Evolutionary conservation across 1,284 basidiomycete genomes (phyloP), one percentile per base, ranked within the genome.

Genomic region (Laetiporus sulphureus): DNA sequence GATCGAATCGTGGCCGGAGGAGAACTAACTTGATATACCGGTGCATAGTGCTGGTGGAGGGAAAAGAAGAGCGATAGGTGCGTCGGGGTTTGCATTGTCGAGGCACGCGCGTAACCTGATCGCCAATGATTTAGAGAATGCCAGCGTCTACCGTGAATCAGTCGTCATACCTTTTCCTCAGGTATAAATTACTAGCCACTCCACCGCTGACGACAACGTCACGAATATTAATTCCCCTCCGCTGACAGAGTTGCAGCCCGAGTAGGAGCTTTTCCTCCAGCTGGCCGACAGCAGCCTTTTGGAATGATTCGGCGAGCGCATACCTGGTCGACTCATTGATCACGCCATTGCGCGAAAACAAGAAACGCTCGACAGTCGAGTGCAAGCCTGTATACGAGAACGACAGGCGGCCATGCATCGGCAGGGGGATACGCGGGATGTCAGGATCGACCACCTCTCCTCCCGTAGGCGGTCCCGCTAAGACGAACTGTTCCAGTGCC

Each of bases 121-220:
- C 8, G 11, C 19, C 32, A 33, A 16, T 15, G 20, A 16, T 31
- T 36, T 30, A 15, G 6, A 33, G 37, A 19, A 33, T 24, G 32
- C 20, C 16, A 8, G 10, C 13, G 18, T 20, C 36, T 38, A 21
- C 3, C 15, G 6, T 4, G 33, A 4, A 24, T 6, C 18, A 16
- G 10, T 36, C 12, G 1, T 51, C 70, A 34, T 38, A 87, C 90
- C 77, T 68, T 39, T 70, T 52, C 27, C 90, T 67, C 43, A 96
- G 62, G 49, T 73, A 81, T 25, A 56, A 36, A 53, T 97, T 97
- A 49, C 88, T 90, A 12, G 91, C 93, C 0, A 97, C 93, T 1
- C 93, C 93, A 1, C 93, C 93, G 45, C 87, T 90, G 8, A 89
- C 80, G 0, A 95, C 87, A 11, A 97, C 52, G 48, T 78, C 66